These are phyloP conservation scores for Mortierella sp. DNA, from an alignment of 371 early-diverging fungal species.

Conservation along the genomic window DNA sequence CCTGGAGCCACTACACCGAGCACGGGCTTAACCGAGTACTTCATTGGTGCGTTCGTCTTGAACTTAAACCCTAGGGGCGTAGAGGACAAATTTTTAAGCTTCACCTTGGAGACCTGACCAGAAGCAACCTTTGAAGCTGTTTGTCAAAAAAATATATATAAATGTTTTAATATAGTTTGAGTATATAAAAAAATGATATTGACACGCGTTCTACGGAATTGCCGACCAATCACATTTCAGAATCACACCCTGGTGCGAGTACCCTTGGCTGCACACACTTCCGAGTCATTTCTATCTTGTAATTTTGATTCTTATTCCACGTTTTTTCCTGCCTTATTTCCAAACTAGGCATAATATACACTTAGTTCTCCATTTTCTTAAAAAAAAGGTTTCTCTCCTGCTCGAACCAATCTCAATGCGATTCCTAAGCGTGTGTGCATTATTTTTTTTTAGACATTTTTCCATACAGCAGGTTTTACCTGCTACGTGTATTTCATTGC, in stretches of 20 bases:
- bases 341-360: too few relatives aligned
- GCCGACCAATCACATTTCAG: conserved; percentile 13
- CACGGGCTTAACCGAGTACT: conserved; percentile 71
- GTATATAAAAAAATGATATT: background rate
- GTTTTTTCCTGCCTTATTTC: too few relatives aligned
- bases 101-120: conserved; percentile 51
- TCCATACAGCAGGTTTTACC: too few relatives aligned
- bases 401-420: too few relatives aligned
- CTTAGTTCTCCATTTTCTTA: too few relatives aligned
- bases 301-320: too few relatives aligned
- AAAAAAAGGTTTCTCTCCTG: too few relatives aligned
- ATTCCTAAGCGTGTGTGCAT: too few relatives aligned
- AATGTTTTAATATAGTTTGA: background rate
- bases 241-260: conserved; percentile 17
- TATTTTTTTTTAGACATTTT: too few relatives aligned
- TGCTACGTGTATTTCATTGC: too few relatives aligned
- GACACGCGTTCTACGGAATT: conserved; percentile 12
- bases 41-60: conserved; percentile 74
- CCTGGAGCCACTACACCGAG: conserved; percentile 61
- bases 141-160: too few relatives aligned
- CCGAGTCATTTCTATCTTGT: conserved; percentile 8
- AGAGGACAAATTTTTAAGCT: conserved; percentile 57
- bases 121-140: conserved; percentile 33
- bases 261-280: conserved; percentile 11
- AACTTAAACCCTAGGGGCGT: conserved; percentile 68